Conservation (phyloP, 345 rosid genomes). For the Gossypium herbaceum region DNA sequence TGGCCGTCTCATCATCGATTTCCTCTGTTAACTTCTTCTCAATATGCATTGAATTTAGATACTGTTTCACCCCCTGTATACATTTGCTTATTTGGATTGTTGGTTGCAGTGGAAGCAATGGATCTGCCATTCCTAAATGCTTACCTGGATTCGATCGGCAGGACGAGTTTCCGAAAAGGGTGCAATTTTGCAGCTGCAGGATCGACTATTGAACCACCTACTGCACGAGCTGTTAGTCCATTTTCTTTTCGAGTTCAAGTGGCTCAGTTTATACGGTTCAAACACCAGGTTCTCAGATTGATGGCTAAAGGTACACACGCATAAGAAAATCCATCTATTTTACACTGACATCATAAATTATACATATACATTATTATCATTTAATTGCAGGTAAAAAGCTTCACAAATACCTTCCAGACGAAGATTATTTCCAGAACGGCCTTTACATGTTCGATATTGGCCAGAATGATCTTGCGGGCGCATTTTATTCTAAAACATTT, state of each 20-base stretch:
- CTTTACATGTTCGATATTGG: constrained; percentile 94
- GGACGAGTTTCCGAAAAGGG: constrained; percentile 72
- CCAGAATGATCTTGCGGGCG: constrained; percentile 93
- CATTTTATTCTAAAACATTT: constrained; percentile 75
- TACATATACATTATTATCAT: not conserved
- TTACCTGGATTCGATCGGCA: constrained; percentile 75
- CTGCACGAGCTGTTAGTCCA: constrained; percentile 65
- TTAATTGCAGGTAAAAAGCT: constrained; percentile 44
- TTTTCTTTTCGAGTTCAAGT: constrained; percentile 77
- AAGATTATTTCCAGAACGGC: constrained; percentile 61
- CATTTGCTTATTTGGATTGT: not conserved
- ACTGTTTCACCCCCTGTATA: not conserved
- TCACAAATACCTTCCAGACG: constrained; percentile 54
- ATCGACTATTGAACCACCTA: constrained; percentile 71
- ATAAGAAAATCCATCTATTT: not conserved
- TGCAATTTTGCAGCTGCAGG: constrained; percentile 97
- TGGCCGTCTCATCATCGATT: constrained; percentile 77
- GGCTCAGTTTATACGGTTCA: constrained; percentile 77
- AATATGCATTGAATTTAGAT: not conserved
- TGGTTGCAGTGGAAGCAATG: constrained; percentile 82
- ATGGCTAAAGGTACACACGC: constrained; percentile 42
- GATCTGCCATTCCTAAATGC: constrained; percentile 82
- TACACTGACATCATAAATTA: not conserved
- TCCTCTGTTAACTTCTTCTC: constrained; percentile 48
- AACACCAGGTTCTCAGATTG: constrained; percentile 54